These are phyloP conservation scores for Boletus patriciae DNA, from an alignment of 768 basidiomycete species.

Conservation along the genomic window DNA sequence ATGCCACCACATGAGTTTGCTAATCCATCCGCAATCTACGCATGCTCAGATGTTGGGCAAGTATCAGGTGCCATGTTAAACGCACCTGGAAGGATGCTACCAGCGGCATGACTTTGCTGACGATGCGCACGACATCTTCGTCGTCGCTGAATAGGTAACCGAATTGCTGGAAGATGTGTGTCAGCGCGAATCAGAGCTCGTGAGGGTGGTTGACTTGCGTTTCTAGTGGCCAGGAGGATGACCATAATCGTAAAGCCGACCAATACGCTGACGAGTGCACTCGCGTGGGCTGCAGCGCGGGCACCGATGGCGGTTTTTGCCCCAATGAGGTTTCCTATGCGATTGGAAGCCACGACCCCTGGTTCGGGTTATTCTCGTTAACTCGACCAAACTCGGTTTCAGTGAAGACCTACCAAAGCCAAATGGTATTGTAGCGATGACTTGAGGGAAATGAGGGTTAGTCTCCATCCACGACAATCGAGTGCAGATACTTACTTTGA, in stretches of 20 bases:
- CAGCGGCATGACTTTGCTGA: slow-evolving; percentile 50
- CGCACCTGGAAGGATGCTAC: slow-evolving; percentile 55
- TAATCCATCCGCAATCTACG: slow-evolving; percentile 50
- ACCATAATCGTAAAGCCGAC: slow-evolving; percentile 61
- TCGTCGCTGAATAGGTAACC: slow-evolving; percentile 74
- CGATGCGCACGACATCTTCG: slow-evolving; percentile 48
- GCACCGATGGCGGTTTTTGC: slow-evolving; percentile 51
- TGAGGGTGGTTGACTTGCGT: slow-evolving; percentile 41
- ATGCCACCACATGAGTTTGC: slow-evolving; percentile 52
- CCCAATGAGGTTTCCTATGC: slow-evolving; percentile 74
- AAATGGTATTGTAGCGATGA: slow-evolving; percentile 74
- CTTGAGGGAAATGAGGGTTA: slow-evolving; percentile 30
- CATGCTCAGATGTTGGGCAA: background rate
- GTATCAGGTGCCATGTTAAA: background rate
- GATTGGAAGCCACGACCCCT: slow-evolving; percentile 70
- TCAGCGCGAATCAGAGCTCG: background rate
- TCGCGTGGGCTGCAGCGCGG: slow-evolving; percentile 58
- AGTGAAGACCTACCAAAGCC: slow-evolving; percentile 51
- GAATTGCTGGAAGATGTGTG: slow-evolving; percentile 40
- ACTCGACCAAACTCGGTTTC: background rate
- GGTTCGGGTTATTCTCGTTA: background rate
- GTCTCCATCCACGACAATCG: background rate
- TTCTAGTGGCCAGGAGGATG: slow-evolving; percentile 52
- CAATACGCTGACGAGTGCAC: slow-evolving; percentile 62
- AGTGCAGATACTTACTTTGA: slow-evolving; percentile 48